phyloP scores from a whole-genome alignment of 352 stramenopile genomes.

The Phytopythium litorale region DNA sequence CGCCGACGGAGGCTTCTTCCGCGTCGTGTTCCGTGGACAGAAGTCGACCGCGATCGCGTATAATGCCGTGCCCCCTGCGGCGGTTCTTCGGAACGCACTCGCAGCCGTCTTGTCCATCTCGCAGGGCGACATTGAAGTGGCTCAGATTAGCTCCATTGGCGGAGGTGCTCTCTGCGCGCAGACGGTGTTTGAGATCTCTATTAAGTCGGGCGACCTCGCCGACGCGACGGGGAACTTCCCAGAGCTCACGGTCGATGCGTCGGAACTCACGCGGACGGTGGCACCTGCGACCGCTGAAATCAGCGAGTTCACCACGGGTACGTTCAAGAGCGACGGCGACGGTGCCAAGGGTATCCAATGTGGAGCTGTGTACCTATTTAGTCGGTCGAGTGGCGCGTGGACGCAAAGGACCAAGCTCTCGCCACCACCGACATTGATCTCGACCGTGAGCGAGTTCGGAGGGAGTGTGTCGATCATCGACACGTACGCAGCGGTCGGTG shows the following conservation, averaged over 20 bases:
- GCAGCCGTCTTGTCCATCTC: conserved; percentile 54
- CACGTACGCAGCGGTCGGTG: conserved; percentile 55
- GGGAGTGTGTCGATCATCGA: conserved; percentile 38
- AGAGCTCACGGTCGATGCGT: conserved; percentile 47
- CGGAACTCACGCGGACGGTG: conserved; percentile 33
- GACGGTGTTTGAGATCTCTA: conserved; percentile 44
- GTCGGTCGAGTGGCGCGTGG: conserved; percentile 40
- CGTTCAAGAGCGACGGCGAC: conserved; percentile 54
- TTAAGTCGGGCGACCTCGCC: conserved; percentile 54
- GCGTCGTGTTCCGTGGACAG: conserved; percentile 52
- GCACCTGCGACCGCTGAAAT: conserved; percentile 27
- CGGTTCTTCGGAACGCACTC: conserved; percentile 45
- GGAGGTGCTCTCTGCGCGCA: conserved; percentile 33
- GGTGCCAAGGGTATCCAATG: conserved; percentile 65
- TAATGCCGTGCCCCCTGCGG: conserved; percentile 31
- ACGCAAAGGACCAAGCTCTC: conserved; percentile 49
- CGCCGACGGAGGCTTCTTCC: conserved; percentile 69
- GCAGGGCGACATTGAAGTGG: conserved; percentile 46
- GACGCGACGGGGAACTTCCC: conserved; percentile 55
- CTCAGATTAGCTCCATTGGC: conserved; percentile 32
- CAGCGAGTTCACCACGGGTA: conserved; percentile 50
- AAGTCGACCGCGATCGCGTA: conserved; percentile 56
- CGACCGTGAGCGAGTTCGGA: conserved; percentile 56
- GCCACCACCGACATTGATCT: conserved; percentile 33
- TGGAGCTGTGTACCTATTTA: conserved; percentile 70